Base-by-base conservation (phyloP, 23 red algal genomes). In the Gracilariopsis chorda region DNA sequence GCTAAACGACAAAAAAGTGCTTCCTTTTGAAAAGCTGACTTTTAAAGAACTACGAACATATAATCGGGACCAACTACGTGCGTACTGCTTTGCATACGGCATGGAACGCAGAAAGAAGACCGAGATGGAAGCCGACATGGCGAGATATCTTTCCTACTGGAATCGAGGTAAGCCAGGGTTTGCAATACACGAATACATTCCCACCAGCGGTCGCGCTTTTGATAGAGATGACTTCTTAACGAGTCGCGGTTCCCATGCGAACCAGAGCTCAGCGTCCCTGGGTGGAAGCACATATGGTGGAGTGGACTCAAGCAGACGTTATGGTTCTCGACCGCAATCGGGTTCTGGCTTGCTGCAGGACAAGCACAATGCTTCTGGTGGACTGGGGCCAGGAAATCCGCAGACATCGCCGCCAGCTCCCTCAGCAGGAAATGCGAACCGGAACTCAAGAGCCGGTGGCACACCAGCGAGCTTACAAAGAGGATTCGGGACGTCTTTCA, bases 81-180 rank as follows among this genome's bases (percentile, higher is more conserved):
- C 77, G 16, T 94, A 94, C 21, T 94, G 92, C 59, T 86, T 77
- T 34, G 77, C 86, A 39, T 94, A 94, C 32, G 73, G 60, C 23
- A 87, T 83, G 36, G 70, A 64, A 32, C 42, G 92, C 33, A 63
- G 84, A 69, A 87, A 94, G 48, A 94, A 94, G 43, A 86, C 59
- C 16, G 92, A 87, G 46, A 94, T 94, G 92, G 92, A 94, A 49
- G 52, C 51, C 27, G 92, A 94, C 39, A 87, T 94, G 92, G 92
- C 82, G 23, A 58, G 82, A 33, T 94, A 84, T 88, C 81, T 90
- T 7, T 82, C 82, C 41, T 76, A 72, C 28, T 94, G 85, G 85
- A 80, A 94, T 73, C 51, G 55, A 3, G 92, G 92, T 16, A 78
- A 94, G 63, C 57, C 51, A 20, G 87, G 56, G 28, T 94, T 83